phyloP scores from a whole-genome alignment of 2,329 filamentous ascomycete genomes.

The Paecilomyces niveus region DNA sequence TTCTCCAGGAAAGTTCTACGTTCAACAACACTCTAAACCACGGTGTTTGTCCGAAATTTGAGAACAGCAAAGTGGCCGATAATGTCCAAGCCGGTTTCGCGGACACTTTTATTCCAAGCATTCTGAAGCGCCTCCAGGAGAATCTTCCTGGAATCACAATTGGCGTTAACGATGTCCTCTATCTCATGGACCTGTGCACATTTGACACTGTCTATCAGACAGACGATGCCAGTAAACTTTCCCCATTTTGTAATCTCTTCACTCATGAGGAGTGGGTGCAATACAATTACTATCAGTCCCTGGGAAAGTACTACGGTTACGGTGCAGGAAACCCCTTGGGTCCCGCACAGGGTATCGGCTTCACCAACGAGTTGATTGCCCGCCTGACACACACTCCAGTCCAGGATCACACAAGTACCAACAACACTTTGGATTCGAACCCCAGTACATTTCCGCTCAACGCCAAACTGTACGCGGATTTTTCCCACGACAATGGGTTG shows the following conservation, averaged over 20 bases:
- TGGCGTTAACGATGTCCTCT: constrained; percentile 54
- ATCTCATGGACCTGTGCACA: constrained; percentile 82
- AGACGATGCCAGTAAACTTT: constrained; percentile 45
- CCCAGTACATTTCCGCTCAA: constrained; percentile 65
- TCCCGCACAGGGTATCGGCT: constrained; percentile 78
- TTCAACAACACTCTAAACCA: constrained; percentile 80
- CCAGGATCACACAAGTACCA: constrained; percentile 64
- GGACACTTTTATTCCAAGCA: constrained; percentile 57
- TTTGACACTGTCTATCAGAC: constrained; percentile 65
- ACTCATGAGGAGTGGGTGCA: constrained; percentile 62
- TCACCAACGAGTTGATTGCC: constrained; percentile 77
- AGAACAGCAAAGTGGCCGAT: constrained; percentile 42
- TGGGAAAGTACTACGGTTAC: constrained; percentile 81
- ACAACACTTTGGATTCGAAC: constrained; percentile 65
- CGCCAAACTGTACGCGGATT: constrained; percentile 69
- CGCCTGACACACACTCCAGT: constrained; percentile 65
- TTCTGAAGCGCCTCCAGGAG: constrained; percentile 61
- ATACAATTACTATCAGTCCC: constrained; percentile 72
- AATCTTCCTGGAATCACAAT: constrained; percentile 64
- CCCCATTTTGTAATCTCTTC: constrained; percentile 72
- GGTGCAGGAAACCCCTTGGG: constrained; percentile 72
- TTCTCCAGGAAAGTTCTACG: constrained; percentile 57
- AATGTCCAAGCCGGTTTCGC: constrained; percentile 53
- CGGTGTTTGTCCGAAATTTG: constrained; percentile 63
- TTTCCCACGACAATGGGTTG: constrained; percentile 88